Evolutionary conservation across 2,329 filamentous ascomycete genomes (phyloP), one percentile per base, ranked within the genome.

Genomic region (Xylaria sp.): DNA sequence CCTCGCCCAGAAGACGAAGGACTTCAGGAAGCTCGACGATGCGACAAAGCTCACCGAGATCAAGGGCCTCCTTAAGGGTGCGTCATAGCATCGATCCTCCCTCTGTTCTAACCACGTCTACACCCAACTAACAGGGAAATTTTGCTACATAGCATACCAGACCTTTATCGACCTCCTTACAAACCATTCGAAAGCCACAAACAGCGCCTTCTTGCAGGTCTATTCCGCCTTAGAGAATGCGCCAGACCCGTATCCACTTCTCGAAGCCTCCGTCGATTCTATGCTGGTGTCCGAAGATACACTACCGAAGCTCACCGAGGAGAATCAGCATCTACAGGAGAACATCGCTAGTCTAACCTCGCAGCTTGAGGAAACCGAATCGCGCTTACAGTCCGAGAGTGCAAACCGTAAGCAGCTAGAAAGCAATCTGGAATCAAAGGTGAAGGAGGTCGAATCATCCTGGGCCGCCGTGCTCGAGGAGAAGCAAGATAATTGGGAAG

Each of bases 1-100:
- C 69, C 85, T 99, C 21, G 96, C 97, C n/a, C 94, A 98, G 78
- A 98, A 98, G 85, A 99, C 96, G 0, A 99, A 99, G 77, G 95
- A 98, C 76, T 99, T 98, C 75, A 87, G 94, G 69, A 98, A 98
- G 80, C 86, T 97, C 11, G 95, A 98, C 75, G 78, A 99, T 84
- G 84, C 91, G 11, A 89, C 88, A 65, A 99, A 98, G 80, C 82
- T 99, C 62, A 85, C 85, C 4, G 96, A 99, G 80, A 90, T 97
- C 83, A 99, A 98, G 82, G 89, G 89, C 47, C 82, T 99, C 59
- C 82, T 99, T 67, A 98, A 97, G 85, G 90, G 93, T 94, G 78
- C 55, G 76, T 70, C 21, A 17, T 27, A 17, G n/a, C 19, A 3
- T 36, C 21, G 19, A 32, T 24, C 45, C 51, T 27, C 48, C 59